Evolutionary conservation across 2,329 filamentous ascomycete species (phyloP).

Genomic region (Parastagonospora nodorum): DNA sequence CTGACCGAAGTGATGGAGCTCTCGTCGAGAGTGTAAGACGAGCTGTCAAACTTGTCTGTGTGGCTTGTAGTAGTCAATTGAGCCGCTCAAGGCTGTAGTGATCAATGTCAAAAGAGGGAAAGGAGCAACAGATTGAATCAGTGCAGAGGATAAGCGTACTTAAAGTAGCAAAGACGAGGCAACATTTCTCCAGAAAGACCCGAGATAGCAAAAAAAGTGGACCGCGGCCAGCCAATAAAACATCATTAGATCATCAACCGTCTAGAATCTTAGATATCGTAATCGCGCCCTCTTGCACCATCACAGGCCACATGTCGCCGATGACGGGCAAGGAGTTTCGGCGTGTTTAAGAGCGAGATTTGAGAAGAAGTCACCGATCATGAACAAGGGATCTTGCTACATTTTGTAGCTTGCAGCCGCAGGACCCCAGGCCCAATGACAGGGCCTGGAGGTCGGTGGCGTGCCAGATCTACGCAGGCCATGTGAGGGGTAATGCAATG

Average conservation of each 20-base stretch:
- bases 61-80: constrained; percentile 14
- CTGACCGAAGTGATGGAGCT: no score
- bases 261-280: constrained; percentile 31
- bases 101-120: constrained; percentile 8
- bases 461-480: constrained; percentile 14
- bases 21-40: no score
- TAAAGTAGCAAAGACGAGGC: constrained; percentile 18
- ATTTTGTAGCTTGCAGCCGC: constrained; percentile 11
- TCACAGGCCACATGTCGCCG: constrained; percentile 14
- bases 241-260: background rate
- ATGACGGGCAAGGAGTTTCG: constrained; percentile 7
- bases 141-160: constrained; percentile 8
- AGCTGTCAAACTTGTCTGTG: background rate
- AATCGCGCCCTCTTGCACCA: constrained; percentile 12
- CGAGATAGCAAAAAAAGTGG: constrained; percentile 2
- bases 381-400: background rate
- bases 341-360: background rate
- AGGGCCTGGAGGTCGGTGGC: no score
- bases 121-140: background rate
- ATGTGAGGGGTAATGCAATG: constrained; percentile 1
- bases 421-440: no score
- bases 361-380: background rate
- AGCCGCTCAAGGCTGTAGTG: background rate
- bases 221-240: constrained; percentile 21
- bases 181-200: constrained; percentile 23